phyloP scores from a whole-genome alignment of 768 basidiomycete genomes.

The Paxillus rubicundulus region DNA sequence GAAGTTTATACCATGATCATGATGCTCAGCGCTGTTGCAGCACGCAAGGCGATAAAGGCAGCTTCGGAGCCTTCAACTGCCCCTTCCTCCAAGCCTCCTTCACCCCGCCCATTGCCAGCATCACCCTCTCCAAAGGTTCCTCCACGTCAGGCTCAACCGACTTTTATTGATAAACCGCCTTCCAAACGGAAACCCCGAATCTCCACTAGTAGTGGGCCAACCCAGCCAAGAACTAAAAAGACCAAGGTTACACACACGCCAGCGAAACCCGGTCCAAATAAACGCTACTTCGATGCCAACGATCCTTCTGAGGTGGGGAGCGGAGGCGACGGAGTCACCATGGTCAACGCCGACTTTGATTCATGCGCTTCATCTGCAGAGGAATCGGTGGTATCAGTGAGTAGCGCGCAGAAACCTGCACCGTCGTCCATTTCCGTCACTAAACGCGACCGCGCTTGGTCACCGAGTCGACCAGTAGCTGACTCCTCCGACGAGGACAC shows the following conservation, averaged over 20 bases:
- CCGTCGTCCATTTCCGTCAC: conserved; percentile 13
- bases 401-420: conserved; percentile 13
- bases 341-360: conserved; percentile 36
- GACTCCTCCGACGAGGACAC: conserved; percentile 52
- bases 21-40: conserved; percentile 75
- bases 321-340: conserved; percentile 35
- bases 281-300: conserved; percentile 34
- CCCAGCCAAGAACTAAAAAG: conserved; percentile 29
- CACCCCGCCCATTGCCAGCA: conserved; percentile 7
- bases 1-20: neutral
- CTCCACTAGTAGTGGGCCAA: conserved; percentile 16
- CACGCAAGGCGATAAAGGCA: conserved; percentile 57
- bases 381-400: conserved; percentile 18
- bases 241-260: conserved; percentile 27
- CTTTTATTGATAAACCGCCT: conserved; percentile 18
- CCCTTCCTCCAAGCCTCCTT: conserved; percentile 11
- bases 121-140: conserved; percentile 4
- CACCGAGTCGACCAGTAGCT: conserved; percentile 50
- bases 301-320: conserved; percentile 34
- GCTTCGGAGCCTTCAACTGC: conserved; percentile 19
- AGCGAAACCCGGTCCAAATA: conserved; percentile 16
- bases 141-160: conserved; percentile 1
- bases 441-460: conserved; percentile 46
- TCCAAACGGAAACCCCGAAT: conserved; percentile 47
- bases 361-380: conserved; percentile 25